Percentiles rank a stretch among this genome's conserved stretches.
Conservation (phyloP, 2,329 filamentous ascomycete genomes). For the Fusarium luffae region DNA sequence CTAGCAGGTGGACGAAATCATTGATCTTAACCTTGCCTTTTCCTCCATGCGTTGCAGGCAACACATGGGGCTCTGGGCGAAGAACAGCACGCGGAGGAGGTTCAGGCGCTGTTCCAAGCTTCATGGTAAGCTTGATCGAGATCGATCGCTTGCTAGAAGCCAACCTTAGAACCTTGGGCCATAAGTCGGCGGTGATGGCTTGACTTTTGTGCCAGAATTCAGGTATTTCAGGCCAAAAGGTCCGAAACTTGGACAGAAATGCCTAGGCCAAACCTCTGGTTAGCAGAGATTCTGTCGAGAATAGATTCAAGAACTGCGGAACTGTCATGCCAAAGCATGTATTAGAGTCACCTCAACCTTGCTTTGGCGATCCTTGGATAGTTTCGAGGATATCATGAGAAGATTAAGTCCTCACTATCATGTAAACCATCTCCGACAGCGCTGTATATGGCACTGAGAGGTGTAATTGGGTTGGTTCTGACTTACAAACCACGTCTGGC, state of each 20-base stretch:
- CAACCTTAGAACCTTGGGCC: conserved; percentile 48
- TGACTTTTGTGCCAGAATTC: conserved; percentile 52
- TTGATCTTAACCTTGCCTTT: conserved; percentile 1
- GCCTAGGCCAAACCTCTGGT: conserved; percentile 38
- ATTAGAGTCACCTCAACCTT: neutral
- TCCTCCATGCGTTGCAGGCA: conserved; percentile 4
- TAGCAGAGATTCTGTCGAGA: neutral
- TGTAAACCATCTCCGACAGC: neutral
- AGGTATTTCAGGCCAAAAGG: conserved; percentile 55
- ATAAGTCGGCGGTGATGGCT: conserved; percentile 43
- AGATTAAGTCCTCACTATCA: neutral
- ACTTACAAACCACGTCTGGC: conserved; percentile 59
- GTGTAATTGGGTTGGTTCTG: neutral
- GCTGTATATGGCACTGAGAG: neutral
- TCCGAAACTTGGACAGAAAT: conserved; percentile 56
- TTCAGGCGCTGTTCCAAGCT: conserved; percentile 29
- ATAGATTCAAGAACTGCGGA: neutral
- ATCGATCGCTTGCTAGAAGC: conserved; percentile 35
- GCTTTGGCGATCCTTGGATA: neutral
- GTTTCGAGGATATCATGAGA: neutral
- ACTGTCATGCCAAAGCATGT: neutral
- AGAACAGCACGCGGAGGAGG: conserved; percentile 32
- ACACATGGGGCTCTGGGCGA: conserved; percentile 15
- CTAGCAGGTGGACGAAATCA: conserved; percentile 39
- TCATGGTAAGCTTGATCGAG: conserved; percentile 42